Evolutionary conservation across 352 stramenopile genomes (phyloP).

Genomic region (Lagenidium sp.): DNA sequence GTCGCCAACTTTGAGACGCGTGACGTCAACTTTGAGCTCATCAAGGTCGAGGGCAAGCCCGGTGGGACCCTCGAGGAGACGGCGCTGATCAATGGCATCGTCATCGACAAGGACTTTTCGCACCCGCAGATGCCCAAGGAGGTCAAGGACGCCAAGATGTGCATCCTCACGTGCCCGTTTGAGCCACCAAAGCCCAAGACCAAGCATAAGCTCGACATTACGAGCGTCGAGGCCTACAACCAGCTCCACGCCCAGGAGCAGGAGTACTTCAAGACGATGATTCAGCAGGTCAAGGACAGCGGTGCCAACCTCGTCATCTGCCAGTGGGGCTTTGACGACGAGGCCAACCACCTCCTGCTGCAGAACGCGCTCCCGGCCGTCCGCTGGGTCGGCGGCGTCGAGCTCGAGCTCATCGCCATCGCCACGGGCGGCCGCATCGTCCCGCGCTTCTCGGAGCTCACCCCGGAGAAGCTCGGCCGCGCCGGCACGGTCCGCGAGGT

Average conservation of each 20-base stretch:
- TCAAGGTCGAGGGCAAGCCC: constrained; percentile 99
- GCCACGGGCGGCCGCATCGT: constrained; percentile 98
- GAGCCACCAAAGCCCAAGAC: constrained; percentile 99
- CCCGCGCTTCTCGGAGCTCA: constrained; percentile 96
- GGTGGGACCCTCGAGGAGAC: constrained; percentile 97
- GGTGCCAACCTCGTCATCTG: constrained; percentile 99
- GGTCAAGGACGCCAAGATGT: constrained; percentile 97
- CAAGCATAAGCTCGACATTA: constrained; percentile 99
- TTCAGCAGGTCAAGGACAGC: constrained; percentile 98
- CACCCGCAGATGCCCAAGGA: constrained; percentile 98
- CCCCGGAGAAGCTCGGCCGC: constrained; percentile 94
- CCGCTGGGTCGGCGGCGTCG: constrained; percentile 98
- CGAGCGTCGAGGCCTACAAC: constrained; percentile 96
- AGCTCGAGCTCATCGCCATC: constrained; percentile 99
- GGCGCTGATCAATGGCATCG: constrained; percentile 97
- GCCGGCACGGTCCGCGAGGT: constrained; percentile 95
- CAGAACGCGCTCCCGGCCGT: constrained; percentile 97
- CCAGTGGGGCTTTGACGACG: constrained; percentile 99
- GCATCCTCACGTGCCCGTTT: constrained; percentile 98
- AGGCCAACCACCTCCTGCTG: constrained; percentile 98
- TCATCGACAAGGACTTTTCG: constrained; percentile 99
- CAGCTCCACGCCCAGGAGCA: constrained; percentile 96
- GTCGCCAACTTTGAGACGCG: constrained; percentile 98
- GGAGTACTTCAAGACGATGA: constrained; percentile 99
- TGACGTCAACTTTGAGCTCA: constrained; percentile 99